Percentiles rank a stretch among this genome's conserved stretches.
These are phyloP conservation scores for Ophioceras dolichostomum DNA, from an alignment of 2,329 filamentous ascomycete genomes.

Conservation along the genomic window DNA sequence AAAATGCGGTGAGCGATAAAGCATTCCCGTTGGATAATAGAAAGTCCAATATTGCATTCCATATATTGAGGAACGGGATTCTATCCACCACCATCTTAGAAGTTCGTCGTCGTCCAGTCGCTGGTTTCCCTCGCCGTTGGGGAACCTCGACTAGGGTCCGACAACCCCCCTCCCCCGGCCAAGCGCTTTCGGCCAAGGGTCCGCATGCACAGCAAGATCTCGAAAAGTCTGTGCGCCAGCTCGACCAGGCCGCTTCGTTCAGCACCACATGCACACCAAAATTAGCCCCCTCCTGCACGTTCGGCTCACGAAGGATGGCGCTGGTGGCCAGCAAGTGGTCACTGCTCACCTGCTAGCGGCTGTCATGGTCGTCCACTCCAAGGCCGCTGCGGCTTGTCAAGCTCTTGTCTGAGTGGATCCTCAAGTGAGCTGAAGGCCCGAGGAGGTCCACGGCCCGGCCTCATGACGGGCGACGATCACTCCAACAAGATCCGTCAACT, in stretches of 20 bases:
- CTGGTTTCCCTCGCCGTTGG: background rate
- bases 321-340: background rate
- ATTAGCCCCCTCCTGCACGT: constrained; percentile 1
- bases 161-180: background rate
- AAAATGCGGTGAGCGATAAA: background rate
- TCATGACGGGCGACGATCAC: no score
- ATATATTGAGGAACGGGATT: background rate
- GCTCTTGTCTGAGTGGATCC: no score
- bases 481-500: no score
- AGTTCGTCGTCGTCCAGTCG: background rate
- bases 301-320: background rate
- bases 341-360: no score
- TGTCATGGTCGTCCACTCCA: no score
- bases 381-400: background rate
- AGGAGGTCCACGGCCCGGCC: no score
- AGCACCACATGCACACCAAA: background rate
- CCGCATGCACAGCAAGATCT: background rate
- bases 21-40: background rate
- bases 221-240: background rate
- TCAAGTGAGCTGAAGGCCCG: no score
- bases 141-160: background rate
- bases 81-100: background rate
- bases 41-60: background rate
- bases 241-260: background rate
- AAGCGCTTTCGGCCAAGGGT: background rate